Percentiles rank a stretch among this genome's conserved stretches.
These are phyloP conservation scores for Exophiala alcalophila DNA, from an alignment of 2,329 filamentous ascomycete species.

Conservation along the genomic window DNA sequence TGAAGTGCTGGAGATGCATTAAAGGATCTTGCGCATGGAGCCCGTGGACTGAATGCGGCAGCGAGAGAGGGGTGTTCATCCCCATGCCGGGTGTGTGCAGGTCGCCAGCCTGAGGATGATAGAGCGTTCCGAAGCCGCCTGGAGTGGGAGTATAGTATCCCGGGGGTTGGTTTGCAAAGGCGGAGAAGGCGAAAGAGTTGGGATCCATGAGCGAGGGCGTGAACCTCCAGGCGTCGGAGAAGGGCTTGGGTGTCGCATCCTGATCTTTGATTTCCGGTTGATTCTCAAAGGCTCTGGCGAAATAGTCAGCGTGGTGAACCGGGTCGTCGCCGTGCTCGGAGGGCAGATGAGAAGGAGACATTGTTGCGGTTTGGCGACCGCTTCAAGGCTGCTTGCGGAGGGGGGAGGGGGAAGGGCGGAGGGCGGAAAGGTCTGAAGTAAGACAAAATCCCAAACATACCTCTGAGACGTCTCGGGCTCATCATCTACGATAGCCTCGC, in stretches of 20 bases:
- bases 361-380: constrained; percentile 10
- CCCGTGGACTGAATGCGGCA: constrained; percentile 64
- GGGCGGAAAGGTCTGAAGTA: too few species aligned
- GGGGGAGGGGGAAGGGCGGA: constrained; percentile 9
- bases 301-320: constrained; percentile 21
- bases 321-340: constrained; percentile 10
- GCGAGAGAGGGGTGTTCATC: constrained; percentile 74
- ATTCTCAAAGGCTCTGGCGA: constrained; percentile 44
- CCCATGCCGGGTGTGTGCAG: constrained; percentile 77
- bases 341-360: constrained; percentile 19
- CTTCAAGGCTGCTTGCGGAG: constrained; percentile 6
- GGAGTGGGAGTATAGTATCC: constrained; percentile 88
- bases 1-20: constrained; percentile 68
- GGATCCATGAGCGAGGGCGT: constrained; percentile 86
- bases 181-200: constrained; percentile 74
- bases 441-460: constrained; percentile 25
- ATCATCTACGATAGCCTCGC: constrained; percentile 30
- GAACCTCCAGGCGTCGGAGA: constrained; percentile 80
- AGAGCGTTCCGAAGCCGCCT: constrained; percentile 73
- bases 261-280: constrained; percentile 64
- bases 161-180: constrained; percentile 73
- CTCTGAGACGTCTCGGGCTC: constrained; percentile 26
- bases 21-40: constrained; percentile 59
- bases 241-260: constrained; percentile 76
- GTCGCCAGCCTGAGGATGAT: constrained; percentile 80